Conservation (phyloP, 1,284 basidiomycete species). For the Ustilago cynodontis region DNA sequence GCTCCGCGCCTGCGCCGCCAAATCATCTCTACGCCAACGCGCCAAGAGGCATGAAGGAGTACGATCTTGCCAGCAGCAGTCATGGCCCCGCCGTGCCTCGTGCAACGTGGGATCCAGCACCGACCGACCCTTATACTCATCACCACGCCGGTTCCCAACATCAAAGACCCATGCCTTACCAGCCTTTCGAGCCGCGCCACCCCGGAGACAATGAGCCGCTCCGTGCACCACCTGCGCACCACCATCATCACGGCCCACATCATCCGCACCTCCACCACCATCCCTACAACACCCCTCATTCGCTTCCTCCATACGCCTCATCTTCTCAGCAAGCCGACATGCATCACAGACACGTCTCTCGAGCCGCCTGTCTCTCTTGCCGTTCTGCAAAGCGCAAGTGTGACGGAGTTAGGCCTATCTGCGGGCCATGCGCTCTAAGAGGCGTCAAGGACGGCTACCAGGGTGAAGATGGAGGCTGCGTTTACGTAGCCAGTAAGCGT, state of each 20-base stretch:
- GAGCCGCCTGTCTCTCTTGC: conserved; percentile 62
- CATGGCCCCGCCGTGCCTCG: conserved; percentile 9
- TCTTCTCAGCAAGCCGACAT: conserved; percentile 28
- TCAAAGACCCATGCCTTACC: conserved; percentile 23
- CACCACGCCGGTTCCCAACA: conserved; percentile 24
- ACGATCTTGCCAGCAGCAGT: conserved; percentile 19
- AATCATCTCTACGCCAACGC: conserved; percentile 27
- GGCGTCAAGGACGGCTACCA: conserved; percentile 52
- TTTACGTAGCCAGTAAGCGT: conserved; percentile 58
- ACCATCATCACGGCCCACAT: conserved; percentile 29
- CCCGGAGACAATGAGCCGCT: conserved; percentile 25
- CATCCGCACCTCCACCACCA: conserved; percentile 39
- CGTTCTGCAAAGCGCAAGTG: conserved; percentile 62
- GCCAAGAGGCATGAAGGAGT: conserved; percentile 37
- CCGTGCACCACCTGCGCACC: conserved; percentile 13
- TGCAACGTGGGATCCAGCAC: conserved; percentile 14
- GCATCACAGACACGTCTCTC: conserved; percentile 49
- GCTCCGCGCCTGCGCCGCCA: conserved; percentile 11
- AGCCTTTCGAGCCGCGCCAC: conserved; percentile 28
- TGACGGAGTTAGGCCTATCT: conserved; percentile 58
- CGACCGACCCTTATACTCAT: conserved; percentile 25
- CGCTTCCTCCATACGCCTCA: conserved; percentile 21
- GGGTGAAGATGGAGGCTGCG: conserved; percentile 53
- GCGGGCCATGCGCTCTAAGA: conserved; percentile 54
- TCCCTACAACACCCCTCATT: conserved; percentile 19